Evolutionary conservation across 2,329 filamentous ascomycete genomes (phyloP).

Genomic region (Venturia carpophila): DNA sequence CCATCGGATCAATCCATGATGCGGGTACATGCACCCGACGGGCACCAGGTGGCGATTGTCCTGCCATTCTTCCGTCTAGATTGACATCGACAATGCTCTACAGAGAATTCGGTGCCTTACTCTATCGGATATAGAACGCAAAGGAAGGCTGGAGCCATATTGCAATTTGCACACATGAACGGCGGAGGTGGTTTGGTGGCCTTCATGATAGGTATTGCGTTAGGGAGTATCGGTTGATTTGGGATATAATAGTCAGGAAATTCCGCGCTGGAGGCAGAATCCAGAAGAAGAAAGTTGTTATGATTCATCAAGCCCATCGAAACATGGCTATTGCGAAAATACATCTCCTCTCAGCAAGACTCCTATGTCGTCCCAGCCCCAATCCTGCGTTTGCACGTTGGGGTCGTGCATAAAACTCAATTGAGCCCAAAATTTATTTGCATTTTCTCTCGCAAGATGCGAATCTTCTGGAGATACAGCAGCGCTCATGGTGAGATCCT

Average conservation of each 20-base stretch:
- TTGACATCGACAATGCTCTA: not conserved
- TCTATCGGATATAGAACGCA: not conserved
- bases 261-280: not conserved
- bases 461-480: not conserved
- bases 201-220: too few species aligned
- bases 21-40: slow-evolving; percentile 1
- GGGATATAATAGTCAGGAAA: too few species aligned
- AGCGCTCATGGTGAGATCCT: slow-evolving; percentile 3
- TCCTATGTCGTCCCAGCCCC: slow-evolving; percentile 15
- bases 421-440: slow-evolving; percentile 15
- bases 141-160: slow-evolving; percentile 3
- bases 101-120: not conserved
- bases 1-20: not conserved
- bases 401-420: slow-evolving; percentile 16
- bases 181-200: not conserved
- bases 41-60: not conserved
- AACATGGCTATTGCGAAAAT: not conserved
- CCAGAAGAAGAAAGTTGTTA: not conserved
- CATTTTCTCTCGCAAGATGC: not conserved
- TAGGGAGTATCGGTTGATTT: too few species aligned
- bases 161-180: not conserved
- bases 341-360: not conserved
- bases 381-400: slow-evolving; percentile 11
- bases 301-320: not conserved
- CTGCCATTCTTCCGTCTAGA: not conserved